Evolutionary conservation across 1,284 basidiomycete genomes (phyloP), one percentile per base, ranked within the genome.

Genomic region (Vanrija sp.): DNA sequence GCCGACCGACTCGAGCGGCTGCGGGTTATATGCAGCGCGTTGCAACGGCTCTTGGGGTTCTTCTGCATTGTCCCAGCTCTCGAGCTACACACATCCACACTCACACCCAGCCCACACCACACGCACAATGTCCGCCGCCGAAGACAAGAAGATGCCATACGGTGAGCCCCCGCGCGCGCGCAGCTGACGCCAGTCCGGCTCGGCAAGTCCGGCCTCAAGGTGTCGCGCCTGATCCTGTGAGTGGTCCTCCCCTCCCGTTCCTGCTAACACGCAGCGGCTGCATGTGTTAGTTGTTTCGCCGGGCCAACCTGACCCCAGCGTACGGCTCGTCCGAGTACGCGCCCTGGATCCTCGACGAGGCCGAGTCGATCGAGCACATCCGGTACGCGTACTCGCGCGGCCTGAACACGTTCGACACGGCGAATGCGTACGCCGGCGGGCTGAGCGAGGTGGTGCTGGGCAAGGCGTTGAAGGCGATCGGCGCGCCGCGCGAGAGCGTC

Each of bases 381-480:
- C 67, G 69, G 47, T 61, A 57, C 47, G 72, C 72, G 19, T 75
- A 66, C 51, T 62, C 61, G 42, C 53, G 56, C 4, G 70, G 70
- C 19, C 67, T 72, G 60, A 72, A 71, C 55, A 69, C 68, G 2
- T 72, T 72, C 41, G 70, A 72, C 45, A 69, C 67, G 16, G 68
- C 68, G 24, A 66, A 70, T 44, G 58, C 60, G 61, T 83, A 83
- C 59, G 81, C 80, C 15, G 80, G 81, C 47, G 81, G 82, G 22
- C 77, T 77, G 47, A 79, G 58, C 43, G 66, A 93, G 72, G 70
- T 82, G 22, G 82, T 89, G 51, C 79, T 92, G 37, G 89, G 90
- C 7, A 86, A 86, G 62, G 89, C 87, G 0, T 84, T 94, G 75
- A 87, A 86, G 65, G 69, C 84, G 59, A 79, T 83, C 53, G 76